Percentiles rank a stretch among this genome's conserved stretches.
These are phyloP conservation scores for Erodium texanum DNA, from an alignment of 441 rosid species.

Conservation along the genomic window DNA sequence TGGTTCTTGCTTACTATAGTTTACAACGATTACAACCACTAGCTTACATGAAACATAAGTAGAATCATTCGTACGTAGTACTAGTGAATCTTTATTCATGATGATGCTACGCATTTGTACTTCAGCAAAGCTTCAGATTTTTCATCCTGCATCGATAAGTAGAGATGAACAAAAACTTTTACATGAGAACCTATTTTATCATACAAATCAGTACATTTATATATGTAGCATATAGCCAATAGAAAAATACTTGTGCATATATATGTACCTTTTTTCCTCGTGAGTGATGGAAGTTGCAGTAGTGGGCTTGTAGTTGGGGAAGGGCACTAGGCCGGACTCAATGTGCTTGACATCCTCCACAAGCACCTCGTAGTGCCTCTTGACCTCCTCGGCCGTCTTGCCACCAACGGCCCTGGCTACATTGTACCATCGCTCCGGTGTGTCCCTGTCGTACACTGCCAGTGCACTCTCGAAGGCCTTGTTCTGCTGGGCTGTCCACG, in stretches of 20 bases:
- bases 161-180: too few species aligned
- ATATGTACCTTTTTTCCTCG: background rate
- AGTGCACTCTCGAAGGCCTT: conserved; percentile 17
- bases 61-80: too few species aligned
- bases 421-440: conserved; percentile 11
- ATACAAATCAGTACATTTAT: too few species aligned
- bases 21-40: too few species aligned
- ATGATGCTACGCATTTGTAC: background rate
- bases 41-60: too few species aligned
- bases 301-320: conserved; percentile 5
- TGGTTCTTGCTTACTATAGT: too few species aligned
- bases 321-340: conserved; percentile 10
- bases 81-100: background rate
- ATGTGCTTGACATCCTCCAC: conserved; percentile 14
- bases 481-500: conserved; percentile 16
- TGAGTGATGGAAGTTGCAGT: background rate
- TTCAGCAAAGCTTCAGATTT: background rate
- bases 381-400: conserved; percentile 12
- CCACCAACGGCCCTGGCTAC: conserved; percentile 15
- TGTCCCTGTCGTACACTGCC: conserved; percentile 12
- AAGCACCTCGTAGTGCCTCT: background rate
- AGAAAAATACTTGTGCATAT: background rate
- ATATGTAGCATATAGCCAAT: background rate
- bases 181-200: too few species aligned
- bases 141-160: background rate